Conservation (phyloP, 768 basidiomycete genomes). For the Rhodocollybia butyracea region DNA sequence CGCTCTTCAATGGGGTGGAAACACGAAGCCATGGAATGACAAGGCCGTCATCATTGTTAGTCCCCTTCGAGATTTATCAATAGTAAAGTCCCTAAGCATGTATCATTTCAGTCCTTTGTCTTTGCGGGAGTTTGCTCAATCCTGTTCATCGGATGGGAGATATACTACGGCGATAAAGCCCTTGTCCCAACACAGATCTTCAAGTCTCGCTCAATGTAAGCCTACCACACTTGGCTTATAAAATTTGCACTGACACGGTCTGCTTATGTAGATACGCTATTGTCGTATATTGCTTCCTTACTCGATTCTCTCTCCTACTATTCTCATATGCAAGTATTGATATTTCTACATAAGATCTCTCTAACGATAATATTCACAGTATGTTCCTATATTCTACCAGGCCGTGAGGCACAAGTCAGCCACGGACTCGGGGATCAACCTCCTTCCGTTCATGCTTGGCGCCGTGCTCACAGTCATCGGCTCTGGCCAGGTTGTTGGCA, state of each 20-base stretch:
- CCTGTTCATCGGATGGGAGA: slow-evolving; percentile 13
- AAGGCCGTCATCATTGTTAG: slow-evolving; percentile 17
- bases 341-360: not conserved
- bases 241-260: not conserved
- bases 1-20: slow-evolving; percentile 43
- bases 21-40: slow-evolving; percentile 36
- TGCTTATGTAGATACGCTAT: slow-evolving; percentile 1
- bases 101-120: slow-evolving; percentile 8
- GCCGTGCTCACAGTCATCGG: slow-evolving; percentile 10
- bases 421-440: slow-evolving; percentile 15
- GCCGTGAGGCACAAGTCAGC: slow-evolving; percentile 10
- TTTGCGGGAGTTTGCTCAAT: slow-evolving; percentile 8
- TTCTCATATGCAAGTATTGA: slow-evolving; percentile 8
- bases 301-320: slow-evolving; percentile 10
- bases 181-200: slow-evolving; percentile 16
- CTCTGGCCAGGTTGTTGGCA: slow-evolving; percentile 8
- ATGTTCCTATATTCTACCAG: slow-evolving; percentile 17
- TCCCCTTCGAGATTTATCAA: not conserved
- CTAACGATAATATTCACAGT: not conserved
- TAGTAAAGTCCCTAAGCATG: not conserved
- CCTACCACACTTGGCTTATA: not conserved
- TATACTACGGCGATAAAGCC: slow-evolving; percentile 9
- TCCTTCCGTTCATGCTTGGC: slow-evolving; percentile 15
- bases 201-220: slow-evolving; percentile 4
- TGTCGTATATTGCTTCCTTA: slow-evolving; percentile 6